Evolutionary conservation across 805 yeast genomes (phyloP).

Genomic region (Candida hispaniensis): DNA sequence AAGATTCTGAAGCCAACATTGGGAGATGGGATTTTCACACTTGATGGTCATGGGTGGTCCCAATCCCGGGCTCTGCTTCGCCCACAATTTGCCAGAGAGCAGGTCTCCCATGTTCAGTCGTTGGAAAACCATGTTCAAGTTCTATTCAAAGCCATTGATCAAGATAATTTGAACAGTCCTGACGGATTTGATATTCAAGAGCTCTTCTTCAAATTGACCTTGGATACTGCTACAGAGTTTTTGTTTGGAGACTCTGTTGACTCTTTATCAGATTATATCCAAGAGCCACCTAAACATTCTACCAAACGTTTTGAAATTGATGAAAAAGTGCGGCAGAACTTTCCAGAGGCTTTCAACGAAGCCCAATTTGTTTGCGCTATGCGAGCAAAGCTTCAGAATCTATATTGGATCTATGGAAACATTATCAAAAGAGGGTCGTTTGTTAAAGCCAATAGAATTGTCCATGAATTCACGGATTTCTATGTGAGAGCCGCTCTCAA

Average conservation of each 20-base stretch:
- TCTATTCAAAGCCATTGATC: constrained; percentile 12
- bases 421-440: constrained; percentile 24
- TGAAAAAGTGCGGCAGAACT: constrained; percentile 19
- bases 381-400: constrained; percentile 20
- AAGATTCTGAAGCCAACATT: constrained; percentile 24
- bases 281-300: constrained; percentile 16
- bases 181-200: constrained; percentile 25
- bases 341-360: constrained; percentile 20
- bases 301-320: constrained; percentile 5
- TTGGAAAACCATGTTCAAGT: constrained; percentile 25
- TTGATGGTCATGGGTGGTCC: constrained; percentile 30
- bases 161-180: constrained; percentile 3
- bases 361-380: constrained; percentile 19
- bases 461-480: constrained; percentile 31
- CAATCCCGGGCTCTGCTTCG: constrained; percentile 30
- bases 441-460: constrained; percentile 26
- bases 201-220: constrained; percentile 26
- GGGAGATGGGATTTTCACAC: constrained; percentile 32
- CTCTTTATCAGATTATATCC: constrained; percentile 19
- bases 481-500: constrained; percentile 34
- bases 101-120: constrained; percentile 24
- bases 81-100: constrained; percentile 30
- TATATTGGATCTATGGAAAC: constrained; percentile 17
- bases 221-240: constrained; percentile 31
- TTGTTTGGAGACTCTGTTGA: constrained; percentile 28